phyloP scores from a whole-genome alignment of 768 basidiomycete species.

The Chlorophyllum brunneum region DNA sequence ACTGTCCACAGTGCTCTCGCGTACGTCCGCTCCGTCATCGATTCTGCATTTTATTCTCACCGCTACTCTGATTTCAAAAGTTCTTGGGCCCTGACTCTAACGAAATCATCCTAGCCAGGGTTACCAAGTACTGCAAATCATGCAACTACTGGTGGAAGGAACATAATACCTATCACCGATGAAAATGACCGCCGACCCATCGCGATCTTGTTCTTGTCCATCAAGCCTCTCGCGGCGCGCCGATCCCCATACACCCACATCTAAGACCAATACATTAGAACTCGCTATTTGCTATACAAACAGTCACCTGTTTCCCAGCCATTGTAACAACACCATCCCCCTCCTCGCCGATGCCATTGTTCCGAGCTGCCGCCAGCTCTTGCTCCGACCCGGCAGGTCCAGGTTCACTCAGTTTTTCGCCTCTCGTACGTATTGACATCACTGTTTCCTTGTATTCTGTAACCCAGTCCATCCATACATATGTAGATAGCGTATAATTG shows the following conservation, averaged over 20 bases:
- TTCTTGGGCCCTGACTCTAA: slow-evolving; percentile 68
- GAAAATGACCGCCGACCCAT: slow-evolving; percentile 17
- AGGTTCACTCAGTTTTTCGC: not conserved
- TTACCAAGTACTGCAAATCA: slow-evolving; percentile 49
- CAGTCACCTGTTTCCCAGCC: not conserved
- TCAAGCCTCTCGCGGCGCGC: slow-evolving; percentile 7
- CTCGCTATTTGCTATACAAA: not conserved
- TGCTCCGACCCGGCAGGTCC: slow-evolving; percentile 10
- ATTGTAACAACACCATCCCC: slow-evolving; percentile 11
- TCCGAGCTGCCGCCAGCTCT: slow-evolving; percentile 6
- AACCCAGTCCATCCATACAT: slow-evolving; percentile 9
- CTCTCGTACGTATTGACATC: not conserved
- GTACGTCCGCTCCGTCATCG: slow-evolving; percentile 26
- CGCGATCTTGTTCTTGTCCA: slow-evolving; percentile 10
- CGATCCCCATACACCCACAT: not conserved
- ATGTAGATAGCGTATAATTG: slow-evolving; percentile 10
- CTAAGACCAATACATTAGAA: not conserved
- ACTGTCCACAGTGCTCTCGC: slow-evolving; percentile 41
- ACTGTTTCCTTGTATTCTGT: not conserved
- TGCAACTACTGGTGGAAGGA: slow-evolving; percentile 60
- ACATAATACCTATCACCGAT: slow-evolving; percentile 37
- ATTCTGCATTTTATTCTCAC: slow-evolving; percentile 1
- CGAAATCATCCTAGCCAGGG: slow-evolving; percentile 53
- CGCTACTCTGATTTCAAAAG: slow-evolving; percentile 29
- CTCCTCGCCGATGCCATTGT: slow-evolving; percentile 2